Conservation (phyloP, 164 flowering plant genomes). For the Houttuynia cordata region DNA sequence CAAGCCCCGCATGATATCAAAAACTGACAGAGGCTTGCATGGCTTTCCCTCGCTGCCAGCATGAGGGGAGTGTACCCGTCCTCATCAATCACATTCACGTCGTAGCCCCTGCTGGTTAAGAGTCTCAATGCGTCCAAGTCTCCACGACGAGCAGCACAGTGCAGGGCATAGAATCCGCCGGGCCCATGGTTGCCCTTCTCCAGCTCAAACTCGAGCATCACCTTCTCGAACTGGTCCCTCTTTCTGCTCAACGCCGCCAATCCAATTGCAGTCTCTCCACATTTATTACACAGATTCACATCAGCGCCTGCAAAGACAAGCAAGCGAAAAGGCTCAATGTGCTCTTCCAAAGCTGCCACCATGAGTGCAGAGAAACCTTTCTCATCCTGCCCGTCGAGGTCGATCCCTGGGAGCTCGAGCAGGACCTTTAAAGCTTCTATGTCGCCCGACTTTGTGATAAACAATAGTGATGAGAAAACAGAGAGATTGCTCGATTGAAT, state of each 20-base stretch:
- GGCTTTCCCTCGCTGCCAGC: conserved; percentile 65
- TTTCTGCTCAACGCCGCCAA: conserved; percentile 32
- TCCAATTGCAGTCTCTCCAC: conserved; percentile 38
- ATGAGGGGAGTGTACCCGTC: conserved; percentile 75
- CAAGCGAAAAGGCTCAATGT: conserved; percentile 44
- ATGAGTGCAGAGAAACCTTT: conserved; percentile 51
- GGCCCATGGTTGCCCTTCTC: conserved; percentile 22
- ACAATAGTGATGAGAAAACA: conserved; percentile 40
- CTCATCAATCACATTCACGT: conserved; percentile 36
- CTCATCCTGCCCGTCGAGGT: conserved; percentile 45
- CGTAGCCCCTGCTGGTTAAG: conserved; percentile 30
- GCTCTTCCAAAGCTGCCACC: conserved; percentile 45
- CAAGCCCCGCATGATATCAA: conserved; percentile 51
- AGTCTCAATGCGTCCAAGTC: conserved; percentile 23
- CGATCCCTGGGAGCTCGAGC: conserved; percentile 20
- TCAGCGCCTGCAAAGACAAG: conserved; percentile 65
- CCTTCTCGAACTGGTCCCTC: conserved; percentile 34
- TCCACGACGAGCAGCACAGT: conserved; percentile 52
- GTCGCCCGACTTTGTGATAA: conserved; percentile 34
- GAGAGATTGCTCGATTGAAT: conserved; percentile 28
- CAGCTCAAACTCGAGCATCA: conserved; percentile 38
- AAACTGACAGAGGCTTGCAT: conserved; percentile 38
- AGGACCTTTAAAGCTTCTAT: conserved; percentile 33
- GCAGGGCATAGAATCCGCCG: conserved; percentile 34
- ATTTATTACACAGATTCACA: conserved; percentile 33